Base-by-base conservation (phyloP, 2,329 filamentous ascomycete species). In the Pseudogymnoascus sp. region DNA sequence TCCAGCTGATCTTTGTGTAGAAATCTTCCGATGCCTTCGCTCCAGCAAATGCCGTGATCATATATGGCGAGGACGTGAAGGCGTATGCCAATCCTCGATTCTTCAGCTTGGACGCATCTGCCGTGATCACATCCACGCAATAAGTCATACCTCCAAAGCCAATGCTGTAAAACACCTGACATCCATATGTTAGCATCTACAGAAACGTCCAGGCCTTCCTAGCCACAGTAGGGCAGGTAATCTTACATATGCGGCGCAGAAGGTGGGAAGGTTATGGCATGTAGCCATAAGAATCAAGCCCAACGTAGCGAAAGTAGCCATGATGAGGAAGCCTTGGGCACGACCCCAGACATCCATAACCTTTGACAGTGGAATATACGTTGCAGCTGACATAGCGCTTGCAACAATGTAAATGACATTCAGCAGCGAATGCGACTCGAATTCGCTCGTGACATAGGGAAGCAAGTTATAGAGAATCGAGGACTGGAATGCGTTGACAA, bases 291-390 rank as follows among this genome's bases (percentile, higher is more conserved):
- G 80, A 66, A 87, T 78, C 65, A 88, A 78, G 5, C 78, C 79
- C 8, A 84, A 62, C 2, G 81, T 78, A 67, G 81, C 79, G 62
- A 84, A 75, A 7, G 77, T 62, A 2, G 85, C 75, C 69, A 82
- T 83, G 49, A 86, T 64, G 14, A 80, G 71, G 66, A 87, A 83
- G 12, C 85, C 86, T 70, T 88, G 82, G n/a, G 86, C 82, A 45
- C 87, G 83, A 63, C 86, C 87, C 78, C 84, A 89, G 39, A 87
- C 77, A 74, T 90, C 84, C 62, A 89, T 78, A 30, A 89, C 77
- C 73, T 89, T 90, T 61, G 87, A 85, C 65, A 87, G 79, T 0
- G 86, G 83, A 14, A 89, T 80, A 69, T 87, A 86, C 61, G 82
- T 78, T 9, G 87, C 79, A 35, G 84, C 87, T 68, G 77, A 75